Conservation (phyloP, 345 rosid genomes). For the Sisymbrium altissimum region DNA sequence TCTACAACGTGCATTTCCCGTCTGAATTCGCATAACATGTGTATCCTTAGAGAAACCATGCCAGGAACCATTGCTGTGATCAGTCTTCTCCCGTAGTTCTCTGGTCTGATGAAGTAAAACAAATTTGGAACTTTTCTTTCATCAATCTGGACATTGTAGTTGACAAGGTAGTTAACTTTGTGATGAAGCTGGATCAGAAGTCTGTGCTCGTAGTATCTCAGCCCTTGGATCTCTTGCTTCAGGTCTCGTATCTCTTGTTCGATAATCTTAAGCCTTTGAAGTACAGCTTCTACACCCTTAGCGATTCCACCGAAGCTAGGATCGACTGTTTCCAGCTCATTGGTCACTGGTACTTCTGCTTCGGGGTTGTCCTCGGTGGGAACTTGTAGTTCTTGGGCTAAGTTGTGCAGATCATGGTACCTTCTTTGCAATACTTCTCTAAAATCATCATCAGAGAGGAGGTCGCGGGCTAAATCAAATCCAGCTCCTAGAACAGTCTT, state of each 20-base stretch:
- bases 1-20: slow-evolving; percentile 91
- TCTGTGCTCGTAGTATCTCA: slow-evolving; percentile 84
- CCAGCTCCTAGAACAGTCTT: slow-evolving; percentile 54
- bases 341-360: slow-evolving; percentile 42
- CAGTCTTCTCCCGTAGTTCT: slow-evolving; percentile 82
- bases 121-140: slow-evolving; percentile 90
- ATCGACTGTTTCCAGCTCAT: slow-evolving; percentile 59
- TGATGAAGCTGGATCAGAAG: slow-evolving; percentile 86
- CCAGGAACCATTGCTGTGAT: slow-evolving; percentile 75
- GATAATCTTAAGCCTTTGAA: slow-evolving; percentile 83
- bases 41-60: slow-evolving; percentile 77
- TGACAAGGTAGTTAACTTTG: slow-evolving; percentile 84
- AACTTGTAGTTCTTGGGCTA: slow-evolving; percentile 80
- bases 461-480: slow-evolving; percentile 88
- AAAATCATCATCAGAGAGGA: slow-evolving; percentile 91
- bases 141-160: slow-evolving; percentile 78
- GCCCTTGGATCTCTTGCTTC: slow-evolving; percentile 95
- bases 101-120: slow-evolving; percentile 76
- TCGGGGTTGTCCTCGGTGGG: slow-evolving; percentile 44
- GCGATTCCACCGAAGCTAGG: slow-evolving; percentile 90
- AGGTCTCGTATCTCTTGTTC: slow-evolving; percentile 93
- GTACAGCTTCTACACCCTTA: slow-evolving; percentile 79
- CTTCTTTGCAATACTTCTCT: slow-evolving; percentile 83
- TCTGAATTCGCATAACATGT: slow-evolving; percentile 87
- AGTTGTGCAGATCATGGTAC: slow-evolving; percentile 77